A percentile compares a stretch with the other conserved stretches of the same genome.
These are phyloP conservation scores for Plasmopara halstedii DNA, from an alignment of 352 stramenopile species.

Conservation along the genomic window DNA sequence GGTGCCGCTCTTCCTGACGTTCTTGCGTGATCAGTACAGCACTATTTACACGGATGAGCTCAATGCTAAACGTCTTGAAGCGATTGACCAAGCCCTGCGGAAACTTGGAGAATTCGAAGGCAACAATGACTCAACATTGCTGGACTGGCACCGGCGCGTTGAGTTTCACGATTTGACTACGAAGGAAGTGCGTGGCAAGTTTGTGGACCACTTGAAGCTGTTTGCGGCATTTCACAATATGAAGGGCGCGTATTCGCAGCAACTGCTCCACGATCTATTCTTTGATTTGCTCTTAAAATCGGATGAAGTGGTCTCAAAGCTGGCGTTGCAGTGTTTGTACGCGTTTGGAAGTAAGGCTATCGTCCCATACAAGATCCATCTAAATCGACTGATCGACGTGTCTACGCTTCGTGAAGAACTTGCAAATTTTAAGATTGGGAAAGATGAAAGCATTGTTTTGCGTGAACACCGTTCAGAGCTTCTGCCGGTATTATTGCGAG, in stretches of 20 bases:
- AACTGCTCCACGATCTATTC: slow-evolving; percentile 75
- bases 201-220: slow-evolving; percentile 75
- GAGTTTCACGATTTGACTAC: slow-evolving; percentile 45
- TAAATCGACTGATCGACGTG: slow-evolving; percentile 76
- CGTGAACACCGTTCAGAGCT: slow-evolving; percentile 72
- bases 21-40: slow-evolving; percentile 76
- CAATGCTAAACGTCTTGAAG: slow-evolving; percentile 23
- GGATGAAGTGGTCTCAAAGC: slow-evolving; percentile 78
- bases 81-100: slow-evolving; percentile 41
- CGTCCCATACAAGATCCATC: slow-evolving; percentile 77
- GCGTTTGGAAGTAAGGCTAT: slow-evolving; percentile 80
- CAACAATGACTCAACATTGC: slow-evolving; percentile 8
- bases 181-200: slow-evolving; percentile 71
- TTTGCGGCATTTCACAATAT: slow-evolving; percentile 83
- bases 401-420: slow-evolving; percentile 86
- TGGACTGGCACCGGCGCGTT: slow-evolving; percentile 23
- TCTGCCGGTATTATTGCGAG: slow-evolving; percentile 78
- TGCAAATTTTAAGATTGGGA: slow-evolving; percentile 81
- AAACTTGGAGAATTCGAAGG: slow-evolving; percentile 27
- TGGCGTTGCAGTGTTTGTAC: slow-evolving; percentile 82
- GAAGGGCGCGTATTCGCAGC: slow-evolving; percentile 75
- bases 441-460: slow-evolving; percentile 59
- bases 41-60: slow-evolving; percentile 72
- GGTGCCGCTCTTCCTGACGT: slow-evolving; percentile 77
- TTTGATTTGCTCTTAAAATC: slow-evolving; percentile 88